These are phyloP conservation scores for Furcasterigmium sp. DNA, from an alignment of 2,329 filamentous ascomycete genomes.

Conservation along the genomic window DNA sequence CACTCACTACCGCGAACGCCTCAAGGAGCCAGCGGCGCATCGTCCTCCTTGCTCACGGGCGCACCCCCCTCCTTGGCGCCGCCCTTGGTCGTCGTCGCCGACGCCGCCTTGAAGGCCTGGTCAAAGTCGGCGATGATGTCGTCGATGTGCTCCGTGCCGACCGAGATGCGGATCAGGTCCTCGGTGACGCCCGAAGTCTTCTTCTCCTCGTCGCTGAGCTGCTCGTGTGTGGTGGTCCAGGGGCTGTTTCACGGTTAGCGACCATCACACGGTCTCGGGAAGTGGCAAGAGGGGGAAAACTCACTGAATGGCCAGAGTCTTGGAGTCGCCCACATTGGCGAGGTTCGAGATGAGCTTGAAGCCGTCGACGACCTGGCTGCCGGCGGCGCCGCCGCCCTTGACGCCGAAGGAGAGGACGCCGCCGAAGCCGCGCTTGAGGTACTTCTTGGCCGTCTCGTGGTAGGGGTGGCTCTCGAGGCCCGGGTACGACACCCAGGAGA, in stretches of 20 bases:
- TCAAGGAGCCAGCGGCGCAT: constrained; percentile 27
- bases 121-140: constrained; percentile 96
- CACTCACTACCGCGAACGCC: too few relatives aligned
- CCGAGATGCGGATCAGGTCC: constrained; percentile 91
- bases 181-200: constrained; percentile 75
- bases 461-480: constrained; percentile 78
- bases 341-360: constrained; percentile 96
- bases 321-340: constrained; percentile 93
- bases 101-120: constrained; percentile 70
- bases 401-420: constrained; percentile 92
- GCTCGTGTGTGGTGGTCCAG: constrained; percentile 92
- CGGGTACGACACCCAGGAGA: constrained; percentile 91
- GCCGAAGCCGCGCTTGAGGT: constrained; percentile 77
- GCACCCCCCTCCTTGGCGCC: constrained; percentile 6
- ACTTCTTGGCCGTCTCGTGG: constrained; percentile 79
- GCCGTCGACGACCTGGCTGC: constrained; percentile 82
- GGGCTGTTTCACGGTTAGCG: constrained; percentile 38
- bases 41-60: constrained; percentile 27
- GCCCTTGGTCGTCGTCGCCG: constrained; percentile 34
- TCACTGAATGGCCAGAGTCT: constrained; percentile 84
- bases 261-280: too few relatives aligned
- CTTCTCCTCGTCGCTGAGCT: constrained; percentile 80
- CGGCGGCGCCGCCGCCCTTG: constrained; percentile 79
- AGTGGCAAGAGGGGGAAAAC: too few relatives aligned
- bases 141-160: constrained; percentile 94